A percentile compares a stretch with the other conserved stretches of the same genome.
Conservation (phyloP, 2,329 filamentous ascomycete genomes). For the Akanthomyces uredinophilus region DNA sequence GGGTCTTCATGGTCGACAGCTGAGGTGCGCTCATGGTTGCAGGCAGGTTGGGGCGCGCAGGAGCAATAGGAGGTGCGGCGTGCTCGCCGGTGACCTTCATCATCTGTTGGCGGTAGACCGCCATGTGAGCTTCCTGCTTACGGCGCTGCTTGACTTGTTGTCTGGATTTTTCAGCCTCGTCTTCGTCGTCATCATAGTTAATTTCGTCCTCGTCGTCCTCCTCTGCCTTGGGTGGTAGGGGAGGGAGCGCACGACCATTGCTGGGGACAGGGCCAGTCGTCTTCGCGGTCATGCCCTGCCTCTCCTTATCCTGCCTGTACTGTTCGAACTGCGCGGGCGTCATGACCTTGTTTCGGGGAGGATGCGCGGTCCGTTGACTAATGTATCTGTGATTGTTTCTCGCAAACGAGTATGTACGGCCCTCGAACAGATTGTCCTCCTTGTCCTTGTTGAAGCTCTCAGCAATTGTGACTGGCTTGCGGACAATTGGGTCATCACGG, state of each 20-base stretch:
- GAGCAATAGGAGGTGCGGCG: conserved; percentile 22
- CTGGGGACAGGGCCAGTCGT: conserved; percentile 24
- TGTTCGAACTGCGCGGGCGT: conserved; percentile 82
- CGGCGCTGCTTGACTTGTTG: conserved; percentile 70
- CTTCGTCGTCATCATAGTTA: conserved; percentile 68
- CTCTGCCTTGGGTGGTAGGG: conserved; percentile 31
- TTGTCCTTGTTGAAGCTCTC: conserved; percentile 30
- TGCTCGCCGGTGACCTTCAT: conserved; percentile 88
- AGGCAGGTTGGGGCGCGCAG: conserved; percentile 50
- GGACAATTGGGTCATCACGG: conserved; percentile 14
- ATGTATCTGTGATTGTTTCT: conserved; percentile 32
- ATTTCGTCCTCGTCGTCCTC: conserved; percentile 61
- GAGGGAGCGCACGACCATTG: not conserved
- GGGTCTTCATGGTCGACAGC: conserved; percentile 36
- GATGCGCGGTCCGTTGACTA: conserved; percentile 29
- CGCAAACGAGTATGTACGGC: conserved; percentile 34
- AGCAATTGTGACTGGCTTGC: conserved; percentile 17
- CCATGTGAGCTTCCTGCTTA: conserved; percentile 86
- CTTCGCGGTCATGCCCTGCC: conserved; percentile 43
- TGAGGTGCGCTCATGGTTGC: conserved; percentile 60
- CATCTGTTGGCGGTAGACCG: conserved; percentile 90
- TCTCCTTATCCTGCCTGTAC: conserved; percentile 69
- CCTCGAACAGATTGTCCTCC: conserved; percentile 54
- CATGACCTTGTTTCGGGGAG: conserved; percentile 71
- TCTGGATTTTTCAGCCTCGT: conserved; percentile 70